Evolutionary conservation across 2,329 filamentous ascomycete species (phyloP), one percentile per base, ranked within the genome.

Genomic region (Colletotrichum cordylinicola): DNA sequence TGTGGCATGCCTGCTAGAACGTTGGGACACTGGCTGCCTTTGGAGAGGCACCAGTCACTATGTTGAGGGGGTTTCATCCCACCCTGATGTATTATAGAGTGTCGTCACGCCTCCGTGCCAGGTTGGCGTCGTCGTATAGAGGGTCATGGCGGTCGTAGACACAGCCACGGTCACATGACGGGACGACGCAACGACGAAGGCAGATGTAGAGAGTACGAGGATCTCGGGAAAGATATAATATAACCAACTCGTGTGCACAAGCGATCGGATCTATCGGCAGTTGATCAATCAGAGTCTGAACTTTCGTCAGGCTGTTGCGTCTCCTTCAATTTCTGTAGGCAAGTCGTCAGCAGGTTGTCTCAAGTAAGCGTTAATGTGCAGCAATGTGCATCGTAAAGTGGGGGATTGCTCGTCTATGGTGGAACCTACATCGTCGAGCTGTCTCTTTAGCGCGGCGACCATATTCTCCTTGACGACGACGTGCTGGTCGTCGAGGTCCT

Each of bases 401-500:
- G 69, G 31, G 33, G 31, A 58, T 31, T 66, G 66, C 31, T 55
- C n/a, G n/a, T 69, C 71, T 39, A 16, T 13, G 66, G 13, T 68
- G 72, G 15, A 31, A 81, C 88, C 77, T 82, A 94, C 94, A 67
- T 93, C 90, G 75, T 95, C 93, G 13, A 96, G 88, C 79, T 90
- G 90, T 70, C 86, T 83, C 86, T 96, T 95, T 78, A 96, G 87
- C 75, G 91, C 84, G 2, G 88, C 86, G 67, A 95, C 87, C 90
- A 94, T 95, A 78, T 91, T 92, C 80, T 93, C 93, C 84, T 95
- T 95, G 72, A 96, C 91, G 4, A 96, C 88, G 2, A 95, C 88
- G 74, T 93, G 93, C 82, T 94, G 91, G 75, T 96, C 94, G 84
- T 96, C 94, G 2, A 96, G 90, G 77, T 96, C 94, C 80, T 96